Conservation (phyloP, 2,329 filamentous ascomycete genomes). For the Arthrobotrys megalospora region DNA sequence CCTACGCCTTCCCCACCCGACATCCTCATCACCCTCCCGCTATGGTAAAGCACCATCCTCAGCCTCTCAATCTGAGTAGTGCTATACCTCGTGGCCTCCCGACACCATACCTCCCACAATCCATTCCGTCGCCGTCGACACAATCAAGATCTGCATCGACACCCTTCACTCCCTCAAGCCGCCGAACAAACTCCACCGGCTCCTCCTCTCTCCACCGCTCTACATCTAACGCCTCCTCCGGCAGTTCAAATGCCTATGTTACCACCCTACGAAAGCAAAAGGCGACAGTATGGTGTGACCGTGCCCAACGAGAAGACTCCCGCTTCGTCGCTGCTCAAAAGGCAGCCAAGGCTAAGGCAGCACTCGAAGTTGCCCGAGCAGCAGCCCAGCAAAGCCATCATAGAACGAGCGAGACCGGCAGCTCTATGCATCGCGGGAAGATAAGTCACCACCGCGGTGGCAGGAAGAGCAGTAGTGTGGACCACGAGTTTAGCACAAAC, state of each 20-base stretch:
- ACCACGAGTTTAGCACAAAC: constrained; percentile 63
- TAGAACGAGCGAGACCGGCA: constrained; percentile 57
- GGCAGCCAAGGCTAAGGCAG: constrained; percentile 87
- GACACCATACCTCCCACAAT: constrained; percentile 34
- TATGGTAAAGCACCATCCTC: constrained; percentile 51
- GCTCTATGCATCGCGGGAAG: constrained; percentile 61
- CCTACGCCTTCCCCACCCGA: constrained; percentile 55
- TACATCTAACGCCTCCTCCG: constrained; percentile 54
- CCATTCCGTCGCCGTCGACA: constrained; percentile 40
- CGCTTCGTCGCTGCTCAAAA: constrained; percentile 85
- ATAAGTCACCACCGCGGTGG: constrained; percentile 56
- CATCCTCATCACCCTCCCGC: constrained; percentile 30
- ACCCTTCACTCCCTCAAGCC: constrained; percentile 35
- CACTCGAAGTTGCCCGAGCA: constrained; percentile 77
- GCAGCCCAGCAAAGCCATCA: constrained; percentile 49
- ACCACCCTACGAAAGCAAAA: constrained; percentile 97
- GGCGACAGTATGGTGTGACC: constrained; percentile 98
- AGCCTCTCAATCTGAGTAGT: constrained; percentile 45
- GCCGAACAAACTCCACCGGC: constrained; percentile 54
- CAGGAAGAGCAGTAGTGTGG: constrained; percentile 59
- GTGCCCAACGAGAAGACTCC: constrained; percentile 91
- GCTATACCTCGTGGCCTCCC: constrained; percentile 50
- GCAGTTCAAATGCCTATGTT: constrained; percentile 81
- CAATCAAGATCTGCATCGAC: constrained; percentile 15
- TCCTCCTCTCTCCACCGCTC: constrained; percentile 51